These are phyloP conservation scores for Middelhovenomyces tepae DNA, from an alignment of 805 yeast species.

Conservation along the genomic window DNA sequence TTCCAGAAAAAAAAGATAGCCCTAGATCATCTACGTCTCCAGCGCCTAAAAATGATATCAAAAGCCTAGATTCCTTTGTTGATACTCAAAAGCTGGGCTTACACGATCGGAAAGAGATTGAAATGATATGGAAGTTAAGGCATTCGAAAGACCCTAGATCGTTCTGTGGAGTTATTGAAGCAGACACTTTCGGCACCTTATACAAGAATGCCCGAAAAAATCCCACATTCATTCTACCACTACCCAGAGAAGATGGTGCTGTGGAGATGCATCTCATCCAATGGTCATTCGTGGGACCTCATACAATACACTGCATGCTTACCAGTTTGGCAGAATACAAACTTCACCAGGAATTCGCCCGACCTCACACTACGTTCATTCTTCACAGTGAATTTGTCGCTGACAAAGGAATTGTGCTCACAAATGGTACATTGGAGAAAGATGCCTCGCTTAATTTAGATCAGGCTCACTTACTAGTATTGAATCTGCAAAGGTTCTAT, in stretches of 20 bases:
- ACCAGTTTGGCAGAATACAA: constrained; percentile 90
- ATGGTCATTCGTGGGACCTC: constrained; percentile 82
- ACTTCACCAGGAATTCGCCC: constrained; percentile 81
- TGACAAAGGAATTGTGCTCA: constrained; percentile 56
- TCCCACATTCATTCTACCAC: constrained; percentile 83
- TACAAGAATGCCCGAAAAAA: constrained; percentile 56
- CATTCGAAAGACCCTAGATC: constrained; percentile 53
- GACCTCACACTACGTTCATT: constrained; percentile 86
- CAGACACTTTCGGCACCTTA: constrained; percentile 52
- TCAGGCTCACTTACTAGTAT: constrained; percentile 64
- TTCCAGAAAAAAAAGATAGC: constrained; percentile 21
- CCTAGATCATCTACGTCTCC: constrained; percentile 28
- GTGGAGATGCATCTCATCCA: constrained; percentile 84
- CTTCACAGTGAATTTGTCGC: constrained; percentile 70
- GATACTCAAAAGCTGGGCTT: constrained; percentile 56
- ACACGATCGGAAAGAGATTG: constrained; percentile 56
- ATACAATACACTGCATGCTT: constrained; percentile 80
- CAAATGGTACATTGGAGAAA: constrained; percentile 78
- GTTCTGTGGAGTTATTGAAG: constrained; percentile 56
- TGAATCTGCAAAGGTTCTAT: constrained; percentile 45
- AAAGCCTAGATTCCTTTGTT: constrained; percentile 61
- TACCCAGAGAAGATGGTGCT: constrained; percentile 48
- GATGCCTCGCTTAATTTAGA: constrained; percentile 58
- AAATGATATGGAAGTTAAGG: constrained; percentile 81
- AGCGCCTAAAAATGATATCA: constrained; percentile 36